A percentile compares a stretch with the other conserved stretches of the same genome.
These are phyloP conservation scores for Aspergillus japonicus DNA, from an alignment of 2,329 filamentous ascomycete species.

Conservation along the genomic window DNA sequence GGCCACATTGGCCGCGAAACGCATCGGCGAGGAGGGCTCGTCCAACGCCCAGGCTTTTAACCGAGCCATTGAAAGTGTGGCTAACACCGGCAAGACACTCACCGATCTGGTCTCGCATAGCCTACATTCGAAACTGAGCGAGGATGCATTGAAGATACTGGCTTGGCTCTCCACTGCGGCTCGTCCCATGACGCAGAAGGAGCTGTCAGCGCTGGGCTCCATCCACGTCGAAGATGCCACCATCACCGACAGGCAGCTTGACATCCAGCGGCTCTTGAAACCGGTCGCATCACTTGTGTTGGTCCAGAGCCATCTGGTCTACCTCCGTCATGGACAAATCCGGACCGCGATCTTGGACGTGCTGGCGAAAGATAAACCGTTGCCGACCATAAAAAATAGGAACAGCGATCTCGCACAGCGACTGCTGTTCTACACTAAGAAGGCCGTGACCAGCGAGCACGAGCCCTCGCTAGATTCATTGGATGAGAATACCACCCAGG, in stretches of 20 bases:
- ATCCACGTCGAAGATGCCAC: conserved; percentile 32
- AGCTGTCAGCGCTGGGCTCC: conserved; percentile 31
- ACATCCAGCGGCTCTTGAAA: conserved; percentile 27
- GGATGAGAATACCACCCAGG: conserved; percentile 23
- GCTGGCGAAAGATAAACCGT: conserved; percentile 31
- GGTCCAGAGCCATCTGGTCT: conserved; percentile 34
- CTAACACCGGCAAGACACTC: conserved; percentile 27
- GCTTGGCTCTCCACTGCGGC: conserved; percentile 39
- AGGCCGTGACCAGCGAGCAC: conserved; percentile 26
- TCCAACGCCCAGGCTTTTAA: conserved; percentile 22
- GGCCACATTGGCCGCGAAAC: conserved; percentile 38
- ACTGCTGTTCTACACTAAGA: conserved; percentile 37
- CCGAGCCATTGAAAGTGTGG: conserved; percentile 29
- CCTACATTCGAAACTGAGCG: conserved; percentile 26
- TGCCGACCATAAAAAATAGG: conserved; percentile 29
- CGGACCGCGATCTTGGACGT: conserved; percentile 31
- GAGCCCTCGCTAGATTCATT: conserved; percentile 32
- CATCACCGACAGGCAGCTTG: conserved; percentile 24
- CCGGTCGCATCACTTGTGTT: conserved; percentile 34
- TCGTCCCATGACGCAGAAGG: conserved; percentile 34
- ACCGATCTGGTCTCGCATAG: conserved; percentile 31
- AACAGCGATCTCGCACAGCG: conserved; percentile 34
- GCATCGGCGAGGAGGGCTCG: conserved; percentile 27
- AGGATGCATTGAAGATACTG: conserved; percentile 34
- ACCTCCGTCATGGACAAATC: conserved; percentile 37